Evolutionary conservation across 495 filamentous ascomycete species (phyloP).

Genomic region (Penicillium paxilli): DNA sequence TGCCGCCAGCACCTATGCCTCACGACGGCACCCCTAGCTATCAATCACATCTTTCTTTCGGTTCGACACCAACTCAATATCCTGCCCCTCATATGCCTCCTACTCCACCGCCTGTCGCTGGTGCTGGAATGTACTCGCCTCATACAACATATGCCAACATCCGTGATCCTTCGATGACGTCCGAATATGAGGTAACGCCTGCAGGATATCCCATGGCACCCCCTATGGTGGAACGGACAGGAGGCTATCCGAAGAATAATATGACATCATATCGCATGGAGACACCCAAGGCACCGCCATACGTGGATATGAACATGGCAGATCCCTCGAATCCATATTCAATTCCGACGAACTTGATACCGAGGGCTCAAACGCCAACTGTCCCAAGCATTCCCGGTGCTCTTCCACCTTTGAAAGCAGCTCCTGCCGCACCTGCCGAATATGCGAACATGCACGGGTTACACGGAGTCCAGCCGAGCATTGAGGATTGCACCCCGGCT

Average conservation of each 20-base stretch:
- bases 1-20: slow-evolving; percentile 35
- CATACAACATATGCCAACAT: slow-evolving; percentile 42
- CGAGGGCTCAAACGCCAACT: slow-evolving; percentile 28
- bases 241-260: slow-evolving; percentile 25
- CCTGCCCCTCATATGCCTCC: slow-evolving; percentile 47
- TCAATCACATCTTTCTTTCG: slow-evolving; percentile 45
- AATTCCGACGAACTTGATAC: slow-evolving; percentile 18
- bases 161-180: slow-evolving; percentile 33
- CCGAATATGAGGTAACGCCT: slow-evolving; percentile 37
- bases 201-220: slow-evolving; percentile 32
- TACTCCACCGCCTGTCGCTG: slow-evolving; percentile 46
- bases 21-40: slow-evolving; percentile 30
- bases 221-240: slow-evolving; percentile 22
- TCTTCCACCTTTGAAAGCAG: slow-evolving; percentile 26
- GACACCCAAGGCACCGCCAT: slow-evolving; percentile 26
- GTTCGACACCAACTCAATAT: slow-evolving; percentile 42
- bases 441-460: slow-evolving; percentile 11
- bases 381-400: slow-evolving; percentile 11
- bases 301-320: slow-evolving; percentile 25
- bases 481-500: slow-evolving; percentile 24
- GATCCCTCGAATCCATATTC: slow-evolving; percentile 31
- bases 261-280: slow-evolving; percentile 36
- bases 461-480: slow-evolving; percentile 14
- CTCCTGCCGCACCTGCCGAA: slow-evolving; percentile 21
- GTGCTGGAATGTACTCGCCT: slow-evolving; percentile 46